Evolutionary conservation across 768 basidiomycete genomes (phyloP).

Genomic region (Boletus coccyginus): DNA sequence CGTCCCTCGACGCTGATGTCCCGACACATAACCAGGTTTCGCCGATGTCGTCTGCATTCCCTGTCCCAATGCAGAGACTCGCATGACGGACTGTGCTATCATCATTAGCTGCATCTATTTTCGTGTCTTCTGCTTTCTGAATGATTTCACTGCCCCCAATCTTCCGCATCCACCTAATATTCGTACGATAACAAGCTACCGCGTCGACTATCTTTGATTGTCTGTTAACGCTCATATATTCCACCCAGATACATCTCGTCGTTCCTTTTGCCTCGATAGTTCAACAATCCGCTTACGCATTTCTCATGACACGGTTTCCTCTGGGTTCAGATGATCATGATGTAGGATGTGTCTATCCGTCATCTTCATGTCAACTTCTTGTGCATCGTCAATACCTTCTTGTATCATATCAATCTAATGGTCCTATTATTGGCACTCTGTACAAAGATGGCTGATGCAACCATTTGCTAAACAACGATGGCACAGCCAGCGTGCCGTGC

Average conservation of each 20-base stretch:
- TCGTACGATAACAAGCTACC: constrained; percentile 17
- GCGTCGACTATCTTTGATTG: constrained; percentile 25
- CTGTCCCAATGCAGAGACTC: constrained; percentile 31
- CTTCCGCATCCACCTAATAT: constrained; percentile 22
- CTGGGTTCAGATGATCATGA: constrained; percentile 12
- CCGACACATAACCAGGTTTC: constrained; percentile 53
- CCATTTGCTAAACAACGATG: not conserved
- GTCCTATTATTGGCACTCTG: not conserved
- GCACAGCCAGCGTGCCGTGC: not conserved
- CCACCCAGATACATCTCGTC: constrained; percentile 13
- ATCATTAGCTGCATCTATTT: constrained; percentile 23
- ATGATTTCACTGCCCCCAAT: constrained; percentile 16
- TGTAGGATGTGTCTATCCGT: constrained; percentile 12
- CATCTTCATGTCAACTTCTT: constrained; percentile 16
- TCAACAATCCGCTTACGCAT: constrained; percentile 18
- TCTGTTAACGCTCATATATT: constrained; percentile 28
- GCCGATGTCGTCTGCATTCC: constrained; percentile 85
- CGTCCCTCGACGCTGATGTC: constrained; percentile 38
- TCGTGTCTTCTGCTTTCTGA: constrained; percentile 13
- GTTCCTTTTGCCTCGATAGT: constrained; percentile 10
- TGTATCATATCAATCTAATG: constrained; percentile 26
- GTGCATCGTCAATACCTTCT: constrained; percentile 14
- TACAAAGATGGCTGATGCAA: not conserved
- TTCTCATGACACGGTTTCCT: constrained; percentile 10
- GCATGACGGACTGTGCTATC: constrained; percentile 16